These are phyloP conservation scores for Fusarium dlaminii DNA, from an alignment of 2,329 filamentous ascomycete species.

Conservation along the genomic window DNA sequence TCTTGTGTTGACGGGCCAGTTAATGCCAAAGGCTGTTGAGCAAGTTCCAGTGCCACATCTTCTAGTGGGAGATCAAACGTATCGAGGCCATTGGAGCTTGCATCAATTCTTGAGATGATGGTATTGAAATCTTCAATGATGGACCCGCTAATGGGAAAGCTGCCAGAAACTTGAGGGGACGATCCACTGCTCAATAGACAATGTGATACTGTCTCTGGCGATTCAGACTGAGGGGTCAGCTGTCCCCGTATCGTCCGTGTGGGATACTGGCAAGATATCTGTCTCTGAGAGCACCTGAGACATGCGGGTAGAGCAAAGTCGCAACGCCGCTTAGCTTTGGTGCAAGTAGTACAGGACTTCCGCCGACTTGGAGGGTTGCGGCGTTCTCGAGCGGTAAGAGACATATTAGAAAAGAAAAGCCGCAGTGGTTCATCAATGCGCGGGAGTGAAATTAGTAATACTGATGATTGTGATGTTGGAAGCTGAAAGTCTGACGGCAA, in stretches of 20 bases:
- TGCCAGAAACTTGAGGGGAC: neutral
- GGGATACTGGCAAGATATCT: constrained; percentile 60
- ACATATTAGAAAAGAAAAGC: constrained; percentile 32
- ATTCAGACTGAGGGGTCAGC: neutral
- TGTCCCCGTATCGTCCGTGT: neutral
- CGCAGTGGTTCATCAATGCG: neutral
- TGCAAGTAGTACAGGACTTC: constrained; percentile 67
- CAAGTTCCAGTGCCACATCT: constrained; percentile 31
- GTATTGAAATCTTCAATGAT: constrained; percentile 27
- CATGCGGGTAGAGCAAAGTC: constrained; percentile 62
- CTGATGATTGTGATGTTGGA: neutral
- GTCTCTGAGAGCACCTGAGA: constrained; percentile 59
- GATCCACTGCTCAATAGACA: constrained; percentile 2
- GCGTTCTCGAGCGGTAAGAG: constrained; percentile 49
- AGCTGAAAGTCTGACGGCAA: neutral
- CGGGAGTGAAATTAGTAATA: no score
- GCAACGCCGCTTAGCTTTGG: constrained; percentile 66
- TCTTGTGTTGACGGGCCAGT: constrained; percentile 35
- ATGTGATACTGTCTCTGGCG: constrained; percentile 9
- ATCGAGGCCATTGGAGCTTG: constrained; percentile 7
- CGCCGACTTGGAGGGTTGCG: constrained; percentile 58
- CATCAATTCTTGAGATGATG: constrained; percentile 26
- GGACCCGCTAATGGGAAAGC: neutral
- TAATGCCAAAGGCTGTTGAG: constrained; percentile 35
- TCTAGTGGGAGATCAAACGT: constrained; percentile 25